phyloP scores from a whole-genome alignment of 805 yeast species.

The Candida patagonica region DNA sequence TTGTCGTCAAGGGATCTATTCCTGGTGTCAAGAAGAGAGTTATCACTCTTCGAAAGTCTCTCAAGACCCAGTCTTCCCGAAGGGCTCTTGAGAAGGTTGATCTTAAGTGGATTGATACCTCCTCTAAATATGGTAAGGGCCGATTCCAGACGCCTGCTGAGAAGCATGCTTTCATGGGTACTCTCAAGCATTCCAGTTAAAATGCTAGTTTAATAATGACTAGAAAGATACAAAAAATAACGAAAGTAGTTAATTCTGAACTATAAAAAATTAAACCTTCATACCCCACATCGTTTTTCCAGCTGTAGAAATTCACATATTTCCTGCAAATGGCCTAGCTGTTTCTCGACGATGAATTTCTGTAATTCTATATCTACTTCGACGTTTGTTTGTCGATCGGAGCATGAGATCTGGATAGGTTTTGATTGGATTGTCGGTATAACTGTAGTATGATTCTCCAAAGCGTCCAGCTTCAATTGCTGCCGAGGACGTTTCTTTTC shows the following conservation, averaged over 20 bases:
- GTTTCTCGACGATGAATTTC: slow-evolving; percentile 10
- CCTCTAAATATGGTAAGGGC: slow-evolving; percentile 99
- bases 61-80: slow-evolving; percentile 96
- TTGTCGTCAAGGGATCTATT: slow-evolving; percentile 95
- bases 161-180: slow-evolving; percentile 99
- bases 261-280: neutral
- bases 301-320: slow-evolving; percentile 17
- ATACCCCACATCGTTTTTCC: slow-evolving; percentile 10
- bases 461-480: no score
- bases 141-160: slow-evolving; percentile 99
- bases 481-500: no score
- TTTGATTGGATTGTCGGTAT: no score
- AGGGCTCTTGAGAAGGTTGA: slow-evolving; percentile 91
- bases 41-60: slow-evolving; percentile 96
- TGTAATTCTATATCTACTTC: slow-evolving; percentile 1
- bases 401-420: neutral
- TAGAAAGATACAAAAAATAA: neutral
- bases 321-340: slow-evolving; percentile 8
- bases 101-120: slow-evolving; percentile 99
- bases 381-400: neutral
- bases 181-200: slow-evolving; percentile 54
- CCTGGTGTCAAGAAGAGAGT: slow-evolving; percentile 99
- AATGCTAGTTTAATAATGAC: neutral
- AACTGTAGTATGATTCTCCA: no score
- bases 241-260: neutral